A percentile compares a stretch with the other conserved stretches of the same genome.
phyloP scores from a whole-genome alignment of 1,139 yeast genomes.

The Pichiaceae sp. region DNA sequence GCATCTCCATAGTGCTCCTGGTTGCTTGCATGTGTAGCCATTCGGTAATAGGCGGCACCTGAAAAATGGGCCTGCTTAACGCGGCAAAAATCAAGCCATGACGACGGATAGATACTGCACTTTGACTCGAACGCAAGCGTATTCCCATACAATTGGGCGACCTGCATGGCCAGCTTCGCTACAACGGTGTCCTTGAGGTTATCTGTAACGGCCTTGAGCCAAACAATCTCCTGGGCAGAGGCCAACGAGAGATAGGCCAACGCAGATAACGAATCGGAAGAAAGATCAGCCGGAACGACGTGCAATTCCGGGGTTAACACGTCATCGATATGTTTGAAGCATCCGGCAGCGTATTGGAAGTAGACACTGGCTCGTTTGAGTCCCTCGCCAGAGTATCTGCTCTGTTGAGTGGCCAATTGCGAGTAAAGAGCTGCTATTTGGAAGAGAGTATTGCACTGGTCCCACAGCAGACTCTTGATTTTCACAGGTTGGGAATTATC shows the following conservation, averaged over 20 bases:
- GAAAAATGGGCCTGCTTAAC: constrained; percentile 56
- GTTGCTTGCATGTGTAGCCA: constrained; percentile 42
- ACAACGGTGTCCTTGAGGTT: constrained; percentile 52
- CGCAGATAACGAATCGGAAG: constrained; percentile 32
- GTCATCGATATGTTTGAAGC: constrained; percentile 35
- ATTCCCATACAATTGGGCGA: constrained; percentile 45
- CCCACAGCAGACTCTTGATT: constrained; percentile 43
- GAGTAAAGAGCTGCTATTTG: constrained; percentile 65
- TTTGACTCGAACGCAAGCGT: constrained; percentile 38
- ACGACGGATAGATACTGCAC: constrained; percentile 43
- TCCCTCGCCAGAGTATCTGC: constrained; percentile 42
- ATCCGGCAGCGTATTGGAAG: constrained; percentile 69
- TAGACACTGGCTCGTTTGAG: constrained; percentile 53
- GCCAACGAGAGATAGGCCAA: constrained; percentile 53
- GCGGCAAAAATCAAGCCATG: constrained; percentile 55
- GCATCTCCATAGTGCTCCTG: constrained; percentile 60
- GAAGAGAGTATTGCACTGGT: constrained; percentile 53
- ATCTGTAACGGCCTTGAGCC: constrained; percentile 65
- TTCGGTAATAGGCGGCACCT: constrained; percentile 63
- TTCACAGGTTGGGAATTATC: constrained; percentile 32
- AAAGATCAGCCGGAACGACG: constrained; percentile 34
- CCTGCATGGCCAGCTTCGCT: constrained; percentile 57
- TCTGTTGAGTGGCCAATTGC: constrained; percentile 38
- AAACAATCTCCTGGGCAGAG: constrained; percentile 81
- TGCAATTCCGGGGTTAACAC: constrained; percentile 12